Base-by-base conservation (phyloP, 2,329 filamentous ascomycete genomes). In the Apiospora koreana region DNA sequence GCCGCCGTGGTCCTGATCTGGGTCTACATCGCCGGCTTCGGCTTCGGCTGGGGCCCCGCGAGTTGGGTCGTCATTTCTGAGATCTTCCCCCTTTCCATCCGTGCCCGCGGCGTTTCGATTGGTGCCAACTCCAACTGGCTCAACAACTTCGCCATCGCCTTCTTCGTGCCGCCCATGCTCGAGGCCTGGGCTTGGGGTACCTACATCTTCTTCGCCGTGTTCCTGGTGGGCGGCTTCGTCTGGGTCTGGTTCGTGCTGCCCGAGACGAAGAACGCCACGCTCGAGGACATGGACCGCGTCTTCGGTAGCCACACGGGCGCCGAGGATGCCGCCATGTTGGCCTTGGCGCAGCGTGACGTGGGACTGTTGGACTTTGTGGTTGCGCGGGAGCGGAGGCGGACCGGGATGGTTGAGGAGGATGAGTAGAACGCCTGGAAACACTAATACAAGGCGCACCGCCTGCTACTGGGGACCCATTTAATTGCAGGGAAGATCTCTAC, bases 21-120 rank as follows among this genome's bases (percentile, higher is more conserved):
- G 66, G 81, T 89, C 67, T 90, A 89, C 76, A 90, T 91, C 83
- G 76, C 89, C 48, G 79, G 82, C 2, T 92, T 91, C 71, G 89
- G 88, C 2, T 86, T 84, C 0, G 85, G 85, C 0, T 92, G 88
- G 86, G 87, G 86, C 0, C 85, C 86, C 2, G 82, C 87, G 0
- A 82, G 81, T 1, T 87, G 83, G 85, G 82, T 80, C 3, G 78
- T 86, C 74, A 77, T 85, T 0, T 76, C 83, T 7, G 90, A 93
- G 75, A 87, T 92, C 12, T 93, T 91, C 76, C 87, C 90, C 0
- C 85, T 84, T 0, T 87, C 86, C 2, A 81, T 91, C 0, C 83
- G 90, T 12, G 88, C 89, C 1, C 92, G 92, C 76, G 90, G 90
- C 35, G 87, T 90, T 2, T 87, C 89, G 0, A 81, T 91, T 14